Conservation (phyloP, 176 grass and related monocot genomes). For the Raddia guianensis region DNA sequence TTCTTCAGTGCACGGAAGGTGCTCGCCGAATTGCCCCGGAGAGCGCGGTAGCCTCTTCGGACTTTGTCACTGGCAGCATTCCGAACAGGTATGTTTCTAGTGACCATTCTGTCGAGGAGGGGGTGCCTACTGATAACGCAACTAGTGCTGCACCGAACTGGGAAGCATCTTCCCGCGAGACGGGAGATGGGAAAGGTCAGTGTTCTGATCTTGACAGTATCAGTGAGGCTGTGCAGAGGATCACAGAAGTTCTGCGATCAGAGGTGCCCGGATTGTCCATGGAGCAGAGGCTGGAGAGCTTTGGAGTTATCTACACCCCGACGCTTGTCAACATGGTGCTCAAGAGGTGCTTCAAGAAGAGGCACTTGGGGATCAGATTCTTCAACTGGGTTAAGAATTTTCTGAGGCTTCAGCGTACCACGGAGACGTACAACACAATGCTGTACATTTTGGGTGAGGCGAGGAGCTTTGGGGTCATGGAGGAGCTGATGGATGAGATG, state of each 20-base stretch:
- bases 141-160: no score
- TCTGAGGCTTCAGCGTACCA: constrained; percentile 53
- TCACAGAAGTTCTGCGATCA: constrained; percentile 52
- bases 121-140: no score
- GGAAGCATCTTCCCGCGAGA: not conserved
- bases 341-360: constrained; percentile 70
- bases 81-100: not conserved
- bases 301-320: constrained; percentile 48
- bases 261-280: constrained; percentile 38
- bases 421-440: constrained; percentile 69
- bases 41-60: not conserved
- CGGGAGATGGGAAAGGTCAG: not conserved
- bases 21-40: constrained; percentile 27
- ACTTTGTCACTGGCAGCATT: not conserved
- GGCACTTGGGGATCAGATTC: constrained; percentile 60
- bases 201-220: constrained; percentile 38
- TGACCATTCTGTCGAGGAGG: not conserved
- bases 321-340: constrained; percentile 68
- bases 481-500: constrained; percentile 67
- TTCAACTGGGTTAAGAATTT: constrained; percentile 66
- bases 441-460: constrained; percentile 68
- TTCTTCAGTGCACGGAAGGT: constrained; percentile 17
- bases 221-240: constrained; percentile 47
- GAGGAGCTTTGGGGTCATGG: constrained; percentile 47
- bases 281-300: constrained; percentile 49